Evolutionary conservation across 345 rosid species (phyloP).

Genomic region (Corymbia maculata): DNA sequence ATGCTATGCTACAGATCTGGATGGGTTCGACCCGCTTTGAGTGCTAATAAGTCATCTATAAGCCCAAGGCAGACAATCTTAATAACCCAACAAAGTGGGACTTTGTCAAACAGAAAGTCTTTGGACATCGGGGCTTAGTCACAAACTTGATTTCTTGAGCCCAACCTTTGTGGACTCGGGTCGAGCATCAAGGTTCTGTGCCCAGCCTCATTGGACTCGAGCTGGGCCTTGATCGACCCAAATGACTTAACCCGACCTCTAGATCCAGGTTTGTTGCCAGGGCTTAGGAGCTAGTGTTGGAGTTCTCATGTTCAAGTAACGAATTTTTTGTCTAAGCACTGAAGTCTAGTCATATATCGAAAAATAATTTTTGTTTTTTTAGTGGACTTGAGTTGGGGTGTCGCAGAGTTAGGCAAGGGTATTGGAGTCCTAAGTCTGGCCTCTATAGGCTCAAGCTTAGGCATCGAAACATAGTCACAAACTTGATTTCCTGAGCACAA

Average conservation of each 20-base stretch:
- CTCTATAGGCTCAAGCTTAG: no score
- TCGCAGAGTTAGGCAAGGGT: no score
- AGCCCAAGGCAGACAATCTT: neutral
- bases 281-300: neutral
- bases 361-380: no score
- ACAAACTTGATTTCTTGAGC: neutral
- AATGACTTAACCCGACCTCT: no score
- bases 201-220: neutral
- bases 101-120: neutral
- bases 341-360: fast-evolving
- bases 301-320: neutral
- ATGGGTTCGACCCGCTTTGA: neutral
- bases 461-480: no score
- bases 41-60: neutral
- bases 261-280: neutral
- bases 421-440: no score
- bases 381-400: no score
- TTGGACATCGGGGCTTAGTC: no score
- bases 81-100: neutral
- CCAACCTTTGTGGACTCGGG: neutral
- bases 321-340: neutral
- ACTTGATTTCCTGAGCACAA: neutral
- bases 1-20: neutral
- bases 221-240: neutral
- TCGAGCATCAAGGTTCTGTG: no score